Base-by-base conservation (phyloP, 176 grass and related monocot genomes). In the Aegilops speltoides region DNA sequence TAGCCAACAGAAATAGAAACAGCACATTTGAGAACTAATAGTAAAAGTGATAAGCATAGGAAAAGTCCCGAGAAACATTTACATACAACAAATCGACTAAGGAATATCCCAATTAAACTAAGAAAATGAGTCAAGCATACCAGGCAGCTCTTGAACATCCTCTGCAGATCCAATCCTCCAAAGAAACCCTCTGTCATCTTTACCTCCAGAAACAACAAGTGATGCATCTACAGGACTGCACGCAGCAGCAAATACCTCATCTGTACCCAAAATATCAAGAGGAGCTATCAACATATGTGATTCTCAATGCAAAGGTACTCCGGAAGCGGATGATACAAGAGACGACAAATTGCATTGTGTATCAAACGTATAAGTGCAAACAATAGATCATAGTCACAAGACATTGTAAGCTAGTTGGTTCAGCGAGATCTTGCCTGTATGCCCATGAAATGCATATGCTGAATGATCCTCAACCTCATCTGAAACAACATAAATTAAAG, bases 151-250 rank as follows among this genome's bases (percentile, higher is more conserved):
- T 78, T 95, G 11, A 43, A 38, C 73, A 57, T 57, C 40, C 62
- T 92, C 93, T 80, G 68, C 15, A 79, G 86, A 89, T 76, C 93
- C 89, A 90, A 98, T 98, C 70, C 87, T 95, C 95, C 91, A 98
- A 65, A 98, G 54, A 71, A 92, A 98, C 67, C 87, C 95, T 87
- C 74, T 98, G 75, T 98, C 95, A 78, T 98, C 93, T 89, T 89
- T 93, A 25, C 93, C 93, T 68, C 95, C 93, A 50, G 95, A 92
- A 41, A 89, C 93, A 65, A 93, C 95, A 90, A 98, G 89, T 41
- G 81, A 92, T 64, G 86, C 41, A 75, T 98, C 89, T 59, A 56
- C 67, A 46, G 95, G 95, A 85, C 89, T 98, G 87, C 91, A 93
- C 10, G 91, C 89, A 19, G 87, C 91, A 75, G 89, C 46, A 33